Base-by-base conservation (phyloP, 202 grass and related monocot species). In the Zoysia matrella region DNA sequence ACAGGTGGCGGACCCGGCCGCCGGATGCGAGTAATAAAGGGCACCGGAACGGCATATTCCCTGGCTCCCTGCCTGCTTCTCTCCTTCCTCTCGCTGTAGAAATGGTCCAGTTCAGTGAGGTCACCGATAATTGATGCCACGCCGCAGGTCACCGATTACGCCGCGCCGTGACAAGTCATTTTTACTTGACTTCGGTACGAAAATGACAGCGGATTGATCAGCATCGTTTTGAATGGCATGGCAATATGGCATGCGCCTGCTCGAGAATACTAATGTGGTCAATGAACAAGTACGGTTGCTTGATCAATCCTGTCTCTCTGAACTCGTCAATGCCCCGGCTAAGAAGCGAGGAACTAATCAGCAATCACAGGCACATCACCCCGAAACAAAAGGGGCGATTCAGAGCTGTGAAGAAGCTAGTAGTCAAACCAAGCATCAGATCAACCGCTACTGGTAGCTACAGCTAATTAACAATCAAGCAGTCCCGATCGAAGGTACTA, bases 121-220 rank as follows among this genome's bases (percentile, higher is more conserved):
- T 16, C 62, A 55, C 76, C 14, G 61, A 65, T 47, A 3, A 68
- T 79, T 67, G 76, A 68, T 45, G 40, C 13, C 64, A 47, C 77
- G 18, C 70, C 9, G 13, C 39, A 45, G 71, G 45, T 36, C 30
- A 36, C 30, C 30, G 30, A 36, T 36, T 13, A 18, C 44, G 30
- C 60, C 3, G 13, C 60, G 45, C 41, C 69, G 4, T 7, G 53
- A 80, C 70, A 88, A 47, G 65, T 75, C 69, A 74, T 8, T 55
- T 47, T 79, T 15, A 69, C 77, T 39, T 30, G 11, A 8, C 46
- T 7, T 60, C 4, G 63, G 7, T 62, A 49, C 8, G 63, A 39
- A 44, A 8, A 36, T 47, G 72, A 72, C 71, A 48, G 10, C 8
- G 52, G 11, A 7, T 15, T 57, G 7, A 68, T 79, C 44, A 6